Base-by-base conservation (phyloP, 495 filamentous ascomycete genomes). In the Hypoxylon cercidicola region DNA sequence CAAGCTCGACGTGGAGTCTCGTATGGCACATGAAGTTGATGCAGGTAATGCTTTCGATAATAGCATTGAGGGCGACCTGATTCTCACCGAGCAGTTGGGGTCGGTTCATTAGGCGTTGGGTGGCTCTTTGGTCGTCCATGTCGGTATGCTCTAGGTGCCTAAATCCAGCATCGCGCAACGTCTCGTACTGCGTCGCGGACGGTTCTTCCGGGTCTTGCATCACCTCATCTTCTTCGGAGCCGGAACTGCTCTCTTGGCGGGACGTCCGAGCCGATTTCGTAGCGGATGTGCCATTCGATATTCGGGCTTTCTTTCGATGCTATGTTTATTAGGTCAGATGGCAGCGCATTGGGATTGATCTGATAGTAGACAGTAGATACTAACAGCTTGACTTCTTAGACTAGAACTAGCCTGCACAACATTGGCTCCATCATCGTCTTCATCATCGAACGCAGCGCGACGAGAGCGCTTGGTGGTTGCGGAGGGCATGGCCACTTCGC, bases 21-120 rank as follows among this genome's bases (percentile, higher is more conserved):
- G 82, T 77, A 70, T 99, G 95, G 70, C 94, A 97, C 95, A 98
- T 97, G 73, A 96, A 96, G 71, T 97, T 97, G 59, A 88, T 86
- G 74, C 91, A 96, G 48, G 85, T 89, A 32, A 97, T 88, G 52
- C 86, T 85, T 75, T 95, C 87, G 30, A 97, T 86, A 46, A 96
- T 91, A 6, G 89, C 91, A 72, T 89, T 88, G n/a, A 96, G 90
- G 3, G 92, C 89, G 8, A 92, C 82, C 3, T 84, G 78, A 65
- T 96, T 96, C 8, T 89, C 81, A 47, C 87, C 84, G 9, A 79
- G 78, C 60, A 74, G 72, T 60, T 68, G 77, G 2, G 76, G 84
- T 16, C 85, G 85, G 70, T 72, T 72, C 21, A 87, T 87, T 4
- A 93, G 81, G 5, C 85, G 78, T 66, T 94, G 90, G n/a, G 89